A percentile compares a stretch with the other conserved stretches of the same genome.
Evolutionary conservation across 371 early-diverging fungal species (phyloP).

Genomic region (Lichtheimia hyalospora): DNA sequence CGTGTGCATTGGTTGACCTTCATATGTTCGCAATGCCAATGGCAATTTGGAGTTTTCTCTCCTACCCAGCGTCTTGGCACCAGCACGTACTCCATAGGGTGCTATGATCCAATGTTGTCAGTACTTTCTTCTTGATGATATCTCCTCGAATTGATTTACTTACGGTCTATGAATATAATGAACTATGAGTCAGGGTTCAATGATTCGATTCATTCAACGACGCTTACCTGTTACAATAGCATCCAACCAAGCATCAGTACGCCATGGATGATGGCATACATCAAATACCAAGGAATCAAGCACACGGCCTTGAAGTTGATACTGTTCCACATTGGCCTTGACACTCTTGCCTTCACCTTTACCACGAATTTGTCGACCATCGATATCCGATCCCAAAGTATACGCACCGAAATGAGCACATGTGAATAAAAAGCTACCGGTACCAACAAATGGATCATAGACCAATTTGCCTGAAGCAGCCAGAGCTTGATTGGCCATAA

Average conservation of each 20-base stretch:
- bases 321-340: constrained; percentile 82
- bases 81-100: constrained; percentile 98
- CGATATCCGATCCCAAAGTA: constrained; percentile 95
- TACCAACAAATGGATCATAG: constrained; percentile 98
- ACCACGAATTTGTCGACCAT: constrained; percentile 97
- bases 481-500: constrained; percentile 95
- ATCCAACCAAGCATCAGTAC: constrained; percentile 71
- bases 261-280: constrained; percentile 88
- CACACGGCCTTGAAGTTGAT: constrained; percentile 69
- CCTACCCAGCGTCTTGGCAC: constrained; percentile 90
- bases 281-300: constrained; percentile 88
- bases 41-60: constrained; percentile 61
- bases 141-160: not conserved
- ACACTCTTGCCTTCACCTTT: constrained; percentile 54
- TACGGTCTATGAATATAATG: constrained; percentile 12
- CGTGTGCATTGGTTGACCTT: constrained; percentile 67
- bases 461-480: constrained; percentile 77
- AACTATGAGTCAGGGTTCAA: not conserved
- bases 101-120: constrained; percentile 41
- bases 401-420: constrained; percentile 92
- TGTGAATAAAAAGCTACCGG: constrained; percentile 90
- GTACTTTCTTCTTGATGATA: not conserved
- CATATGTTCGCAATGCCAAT: constrained; percentile 50
- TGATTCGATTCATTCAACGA: no score
- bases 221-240: constrained; percentile 72